Conservation (phyloP, 495 filamentous ascomycete genomes). For the Trichoderma parareesei region DNA sequence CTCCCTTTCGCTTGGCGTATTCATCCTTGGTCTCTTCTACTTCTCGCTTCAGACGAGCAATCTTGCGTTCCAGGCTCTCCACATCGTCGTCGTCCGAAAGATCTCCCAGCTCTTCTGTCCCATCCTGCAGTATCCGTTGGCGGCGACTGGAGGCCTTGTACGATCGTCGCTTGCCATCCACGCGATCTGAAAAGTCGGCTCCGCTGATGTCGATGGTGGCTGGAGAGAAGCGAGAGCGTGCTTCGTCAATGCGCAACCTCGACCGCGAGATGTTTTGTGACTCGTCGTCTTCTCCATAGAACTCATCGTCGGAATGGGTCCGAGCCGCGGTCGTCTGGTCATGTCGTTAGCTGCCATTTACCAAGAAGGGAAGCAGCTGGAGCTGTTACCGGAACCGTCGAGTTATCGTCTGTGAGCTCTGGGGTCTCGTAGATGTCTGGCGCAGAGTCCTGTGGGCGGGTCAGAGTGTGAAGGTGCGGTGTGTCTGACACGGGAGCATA, state of each 20-base stretch:
- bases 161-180: conserved; percentile 66
- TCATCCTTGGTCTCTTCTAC: conserved; percentile 70
- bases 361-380: conserved; percentile 7
- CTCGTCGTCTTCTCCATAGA: conserved; percentile 51
- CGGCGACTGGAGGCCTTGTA: conserved; percentile 66
- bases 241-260: conserved; percentile 63
- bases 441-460: conserved; percentile 58
- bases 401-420: conserved; percentile 78
- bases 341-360: conserved; percentile 6
- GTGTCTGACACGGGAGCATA: conserved; percentile 28
- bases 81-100: conserved; percentile 57
- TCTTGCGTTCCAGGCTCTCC: conserved; percentile 62
- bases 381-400: conserved; percentile 63
- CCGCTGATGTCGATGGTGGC: conserved; percentile 64
- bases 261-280: conserved; percentile 61
- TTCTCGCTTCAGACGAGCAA: conserved; percentile 70
- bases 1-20: conserved; percentile 43
- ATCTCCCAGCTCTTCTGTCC: conserved; percentile 56
- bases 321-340: conserved; percentile 54
- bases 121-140: conserved; percentile 49
- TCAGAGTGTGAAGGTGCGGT: conserved; percentile 15
- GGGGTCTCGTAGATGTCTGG: conserved; percentile 96
- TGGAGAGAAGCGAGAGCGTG: conserved; percentile 70
- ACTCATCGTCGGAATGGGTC: conserved; percentile 57
- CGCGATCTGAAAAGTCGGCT: conserved; percentile 76